Evolutionary conservation across 2,329 filamentous ascomycete species (phyloP).

Genomic region (Aspergillus intermedius): DNA sequence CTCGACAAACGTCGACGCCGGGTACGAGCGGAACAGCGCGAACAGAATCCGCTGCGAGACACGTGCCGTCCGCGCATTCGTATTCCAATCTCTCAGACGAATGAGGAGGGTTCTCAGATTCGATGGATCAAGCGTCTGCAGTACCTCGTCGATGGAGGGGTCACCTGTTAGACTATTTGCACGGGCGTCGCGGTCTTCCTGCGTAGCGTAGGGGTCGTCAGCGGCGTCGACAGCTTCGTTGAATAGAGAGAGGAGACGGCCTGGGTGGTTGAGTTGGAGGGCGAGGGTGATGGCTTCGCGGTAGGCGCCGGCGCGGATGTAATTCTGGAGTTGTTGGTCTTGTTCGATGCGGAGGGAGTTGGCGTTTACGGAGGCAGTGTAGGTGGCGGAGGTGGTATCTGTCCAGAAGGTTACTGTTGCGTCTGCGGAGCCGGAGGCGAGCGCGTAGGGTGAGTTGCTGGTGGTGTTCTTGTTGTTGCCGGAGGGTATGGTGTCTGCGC

Average conservation of each 20-base stretch:
- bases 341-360: constrained; percentile 80
- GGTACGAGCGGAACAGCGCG: constrained; percentile 72
- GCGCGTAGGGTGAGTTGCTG: constrained; percentile 50
- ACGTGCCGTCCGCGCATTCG: constrained; percentile 77
- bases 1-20: constrained; percentile 67
- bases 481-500: constrained; percentile 23
- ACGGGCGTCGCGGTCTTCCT: constrained; percentile 22
- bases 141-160: constrained; percentile 67
- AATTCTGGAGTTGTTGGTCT: constrained; percentile 89
- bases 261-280: constrained; percentile 89
- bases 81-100: constrained; percentile 91
- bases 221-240: constrained; percentile 70
- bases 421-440: constrained; percentile 88
- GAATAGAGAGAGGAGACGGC: constrained; percentile 76
- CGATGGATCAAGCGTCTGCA: constrained; percentile 71
- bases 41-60: constrained; percentile 81
- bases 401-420: constrained; percentile 93
- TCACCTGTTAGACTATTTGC: constrained; percentile 39
- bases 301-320: constrained; percentile 80
- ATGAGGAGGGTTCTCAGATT: constrained; percentile 79
- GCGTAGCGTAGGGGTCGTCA: constrained; percentile 46
- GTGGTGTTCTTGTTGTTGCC: constrained; percentile 7
- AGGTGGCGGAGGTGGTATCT: constrained; percentile 78
- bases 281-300: constrained; percentile 88
- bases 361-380: constrained; percentile 64